Evolutionary conservation across 2,329 filamentous ascomycete genomes (phyloP).

Genomic region (Colletotrichum lupini): DNA sequence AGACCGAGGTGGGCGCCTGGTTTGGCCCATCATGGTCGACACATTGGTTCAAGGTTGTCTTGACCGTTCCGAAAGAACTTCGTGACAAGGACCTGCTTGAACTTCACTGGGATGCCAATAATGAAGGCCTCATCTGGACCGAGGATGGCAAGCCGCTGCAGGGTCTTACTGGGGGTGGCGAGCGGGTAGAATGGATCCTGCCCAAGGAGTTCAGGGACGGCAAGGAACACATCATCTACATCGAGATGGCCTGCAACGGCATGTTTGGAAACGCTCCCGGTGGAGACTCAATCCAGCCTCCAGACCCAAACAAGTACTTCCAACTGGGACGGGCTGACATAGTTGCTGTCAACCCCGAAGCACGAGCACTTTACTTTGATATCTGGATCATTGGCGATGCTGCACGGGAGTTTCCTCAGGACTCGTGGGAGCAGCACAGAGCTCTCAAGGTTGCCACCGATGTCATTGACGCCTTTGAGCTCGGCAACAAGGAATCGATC

Average conservation of each 20-base stretch:
- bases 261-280: conserved; percentile 96
- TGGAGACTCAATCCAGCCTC: conserved; percentile 89
- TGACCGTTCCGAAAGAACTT: conserved; percentile 81
- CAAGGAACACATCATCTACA: conserved; percentile 88
- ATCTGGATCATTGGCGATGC: conserved; percentile 97
- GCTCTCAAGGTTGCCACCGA: conserved; percentile 85
- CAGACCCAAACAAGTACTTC: conserved; percentile 85
- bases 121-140: conserved; percentile 94
- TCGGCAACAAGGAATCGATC: conserved; percentile 82
- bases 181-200: conserved; percentile 91
- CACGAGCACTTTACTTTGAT: conserved; percentile 86
- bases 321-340: conserved; percentile 83
- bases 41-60: conserved; percentile 91
- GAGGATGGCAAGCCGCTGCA: conserved; percentile 91
- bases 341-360: conserved; percentile 87
- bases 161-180: conserved; percentile 89
- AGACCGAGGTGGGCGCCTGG: conserved; percentile 78
- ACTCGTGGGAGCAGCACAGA: conserved; percentile 90
- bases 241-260: conserved; percentile 98
- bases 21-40: conserved; percentile 98
- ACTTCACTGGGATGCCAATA: conserved; percentile 95
- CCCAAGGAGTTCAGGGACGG: conserved; percentile 85
- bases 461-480: conserved; percentile 91
- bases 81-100: conserved; percentile 84
- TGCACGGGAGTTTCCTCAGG: conserved; percentile 86